Conservation (phyloP, 371 early-diverging fungal genomes). For the Mortierella polycephala region DNA sequence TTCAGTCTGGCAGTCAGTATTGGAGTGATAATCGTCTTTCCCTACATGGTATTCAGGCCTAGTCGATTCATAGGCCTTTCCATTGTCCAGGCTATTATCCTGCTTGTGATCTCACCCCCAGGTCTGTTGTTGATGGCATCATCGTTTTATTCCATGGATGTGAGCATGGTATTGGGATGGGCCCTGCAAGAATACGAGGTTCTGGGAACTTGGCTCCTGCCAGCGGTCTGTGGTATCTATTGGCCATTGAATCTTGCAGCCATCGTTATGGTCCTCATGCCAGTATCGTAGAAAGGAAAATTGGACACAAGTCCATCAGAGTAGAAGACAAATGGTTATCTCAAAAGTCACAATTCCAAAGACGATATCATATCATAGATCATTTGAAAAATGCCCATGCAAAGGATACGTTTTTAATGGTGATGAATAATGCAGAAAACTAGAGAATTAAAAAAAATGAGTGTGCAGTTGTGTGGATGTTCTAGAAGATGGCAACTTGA, state of each 20-base stretch:
- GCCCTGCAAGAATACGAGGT: conserved; percentile 67
- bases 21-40: conserved; percentile 74
- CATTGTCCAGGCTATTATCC: conserved; percentile 53
- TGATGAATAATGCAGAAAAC: neutral
- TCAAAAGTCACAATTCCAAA: neutral
- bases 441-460: neutral
- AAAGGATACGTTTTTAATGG: neutral
- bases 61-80: conserved; percentile 35
- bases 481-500: conserved; percentile 43
- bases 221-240: conserved; percentile 67
- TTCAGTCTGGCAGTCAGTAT: conserved; percentile 83
- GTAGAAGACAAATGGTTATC: neutral
- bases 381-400: conserved; percentile 5
- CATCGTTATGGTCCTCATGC: conserved; percentile 45
- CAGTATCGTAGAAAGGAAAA: conserved; percentile 12
- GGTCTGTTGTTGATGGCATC: conserved; percentile 57
- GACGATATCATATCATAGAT: neutral
- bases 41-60: conserved; percentile 69
- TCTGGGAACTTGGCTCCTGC: conserved; percentile 71
- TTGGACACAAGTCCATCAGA: neutral
- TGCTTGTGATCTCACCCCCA: conserved; percentile 64
- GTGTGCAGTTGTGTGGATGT: neutral
- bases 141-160: conserved; percentile 29
- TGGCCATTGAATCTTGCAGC: conserved; percentile 76
- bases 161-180: conserved; percentile 50